Conservation (phyloP, 495 filamentous ascomycete species). For the Hypoxylon subgilvum region DNA sequence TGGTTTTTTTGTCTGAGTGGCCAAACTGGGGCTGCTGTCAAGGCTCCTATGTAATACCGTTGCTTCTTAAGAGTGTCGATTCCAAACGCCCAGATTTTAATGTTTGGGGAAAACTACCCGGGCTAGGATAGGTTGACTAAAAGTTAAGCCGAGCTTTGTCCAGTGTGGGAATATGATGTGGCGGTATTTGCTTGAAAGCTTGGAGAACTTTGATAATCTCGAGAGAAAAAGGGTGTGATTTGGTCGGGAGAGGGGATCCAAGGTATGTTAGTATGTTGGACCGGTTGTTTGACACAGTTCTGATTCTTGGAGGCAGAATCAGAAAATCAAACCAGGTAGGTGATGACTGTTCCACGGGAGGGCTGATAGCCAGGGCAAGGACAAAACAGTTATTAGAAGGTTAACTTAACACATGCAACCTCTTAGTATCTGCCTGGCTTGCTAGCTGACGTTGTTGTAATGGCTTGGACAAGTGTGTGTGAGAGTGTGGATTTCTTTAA, state of each 20-base stretch:
- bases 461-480: too few species aligned
- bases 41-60: background rate
- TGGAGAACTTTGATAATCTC: background rate
- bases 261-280: background rate
- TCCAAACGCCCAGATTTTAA: slow-evolving; percentile 1
- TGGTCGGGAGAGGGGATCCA: too few species aligned
- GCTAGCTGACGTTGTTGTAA: too few species aligned
- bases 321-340: background rate
- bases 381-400: too few species aligned
- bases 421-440: too few species aligned
- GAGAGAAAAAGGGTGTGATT: too few species aligned
- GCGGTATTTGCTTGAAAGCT: background rate
- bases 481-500: too few species aligned
- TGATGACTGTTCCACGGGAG: slow-evolving; percentile 13
- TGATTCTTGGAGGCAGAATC: slow-evolving; percentile 1
- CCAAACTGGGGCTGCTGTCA: slow-evolving; percentile 14
- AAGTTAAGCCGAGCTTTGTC: slow-evolving; percentile 26
- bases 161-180: slow-evolving; percentile 2
- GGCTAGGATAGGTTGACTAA: background rate
- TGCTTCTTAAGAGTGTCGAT: slow-evolving; percentile 13
- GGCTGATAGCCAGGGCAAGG: background rate
- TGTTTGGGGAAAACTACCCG: slow-evolving; percentile 1
- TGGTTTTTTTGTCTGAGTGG: slow-evolving; percentile 18
- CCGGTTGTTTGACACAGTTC: slow-evolving; percentile 17
- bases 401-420: too few species aligned